Evolutionary conservation across 345 rosid genomes (phyloP), one percentile per base, ranked within the genome.

Genomic region (Capsella bursapastoris): DNA sequence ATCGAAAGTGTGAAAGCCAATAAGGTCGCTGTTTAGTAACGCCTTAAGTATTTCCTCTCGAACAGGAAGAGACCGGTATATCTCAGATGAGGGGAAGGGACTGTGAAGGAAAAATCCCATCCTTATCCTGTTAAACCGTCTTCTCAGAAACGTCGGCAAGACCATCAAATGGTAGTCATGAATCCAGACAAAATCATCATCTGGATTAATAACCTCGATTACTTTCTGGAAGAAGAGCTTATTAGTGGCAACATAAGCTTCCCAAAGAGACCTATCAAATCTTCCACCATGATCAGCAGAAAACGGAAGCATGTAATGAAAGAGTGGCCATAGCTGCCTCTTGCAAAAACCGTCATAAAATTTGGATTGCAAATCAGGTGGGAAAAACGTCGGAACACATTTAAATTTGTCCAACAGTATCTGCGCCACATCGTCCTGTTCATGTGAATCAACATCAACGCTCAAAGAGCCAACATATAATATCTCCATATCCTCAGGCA

Each of bases 1-100:
- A 79, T 94, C 98, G 47, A 90, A 94, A 8, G 98, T 79, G 68
- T 79, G 82, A 72, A 79, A 79, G 38, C 82, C 82, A 40, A 79
- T 79, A 16, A 79, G 82, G 62, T 79, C 79, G 28, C 75, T 74
- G 75, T 74, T 79, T n/a, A 79, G 76, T 57, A 79, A 28, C 10
- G 82, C 82, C 72, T 79, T 79, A 27, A 79, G 82, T 8, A 79
- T 79, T 71, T 79, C 82, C 56, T 74, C 82, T 5, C 82, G 78
- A 40, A 79, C 82, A 28, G 82, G 82, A 35, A 79, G 82, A 64
- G 75, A 68, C 27, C 82, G 71, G 71, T 79, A 79, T 48, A 79
- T 74, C 76, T 79, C 82, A 3, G 82, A 79, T 4, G 82, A 79
- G 8, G 82, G 82, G 63, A 79, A 79, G 4, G 82, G 82, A 34